Conservation (phyloP, 2,329 filamentous ascomycete species). For the Phialophora tarda region DNA sequence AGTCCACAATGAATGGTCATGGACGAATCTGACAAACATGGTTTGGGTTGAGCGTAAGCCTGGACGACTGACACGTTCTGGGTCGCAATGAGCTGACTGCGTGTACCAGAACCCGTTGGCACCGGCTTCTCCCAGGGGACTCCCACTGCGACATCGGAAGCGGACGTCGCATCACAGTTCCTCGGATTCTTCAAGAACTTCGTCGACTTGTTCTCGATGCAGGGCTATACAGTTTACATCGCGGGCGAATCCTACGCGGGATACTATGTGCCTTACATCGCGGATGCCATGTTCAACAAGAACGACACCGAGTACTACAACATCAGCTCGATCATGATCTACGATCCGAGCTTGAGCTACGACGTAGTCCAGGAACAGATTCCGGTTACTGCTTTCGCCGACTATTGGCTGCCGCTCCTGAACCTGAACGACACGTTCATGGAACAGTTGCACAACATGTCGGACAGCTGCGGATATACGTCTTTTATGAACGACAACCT, state of each 20-base stretch:
- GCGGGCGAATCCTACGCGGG: constrained; percentile 62
- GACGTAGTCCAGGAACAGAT: constrained; percentile 58
- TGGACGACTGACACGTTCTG: not conserved
- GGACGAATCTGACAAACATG: constrained; percentile 77
- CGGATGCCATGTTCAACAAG: constrained; percentile 71
- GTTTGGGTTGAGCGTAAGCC: constrained; percentile 69
- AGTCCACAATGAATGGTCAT: constrained; percentile 61
- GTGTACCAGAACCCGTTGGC: constrained; percentile 49
- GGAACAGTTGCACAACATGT: constrained; percentile 47
- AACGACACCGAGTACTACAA: constrained; percentile 72
- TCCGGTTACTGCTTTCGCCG: constrained; percentile 50
- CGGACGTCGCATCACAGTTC: constrained; percentile 73
- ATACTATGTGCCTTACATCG: constrained; percentile 71
- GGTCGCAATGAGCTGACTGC: not conserved
- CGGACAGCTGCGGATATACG: constrained; percentile 55
- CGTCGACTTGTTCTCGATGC: constrained; percentile 70
- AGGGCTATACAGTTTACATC: constrained; percentile 73
- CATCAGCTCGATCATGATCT: constrained; percentile 71
- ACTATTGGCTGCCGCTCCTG: constrained; percentile 51
- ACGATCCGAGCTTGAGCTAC: constrained; percentile 69
- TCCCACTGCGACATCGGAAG: constrained; percentile 67
- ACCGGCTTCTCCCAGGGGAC: constrained; percentile 73
- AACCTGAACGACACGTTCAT: constrained; percentile 54
- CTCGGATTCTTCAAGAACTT: constrained; percentile 81
- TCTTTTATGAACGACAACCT: constrained; percentile 58